These are phyloP conservation scores for Sphagnurus paluster DNA, from an alignment of 1,284 basidiomycete genomes.

Conservation along the genomic window DNA sequence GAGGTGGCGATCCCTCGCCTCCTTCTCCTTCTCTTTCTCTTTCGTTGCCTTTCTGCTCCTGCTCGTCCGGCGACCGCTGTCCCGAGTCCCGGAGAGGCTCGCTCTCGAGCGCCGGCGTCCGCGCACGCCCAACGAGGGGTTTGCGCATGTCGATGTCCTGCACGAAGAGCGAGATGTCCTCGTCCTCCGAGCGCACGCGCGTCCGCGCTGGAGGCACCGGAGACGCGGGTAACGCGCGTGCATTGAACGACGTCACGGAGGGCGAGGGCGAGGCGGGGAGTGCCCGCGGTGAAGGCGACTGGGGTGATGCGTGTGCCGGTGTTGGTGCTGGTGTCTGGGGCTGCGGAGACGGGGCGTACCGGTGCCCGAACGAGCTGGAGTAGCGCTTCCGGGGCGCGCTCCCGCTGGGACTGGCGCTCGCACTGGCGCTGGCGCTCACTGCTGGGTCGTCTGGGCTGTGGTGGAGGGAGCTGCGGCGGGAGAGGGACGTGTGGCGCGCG, in stretches of 20 bases:
- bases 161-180: constrained; percentile 74
- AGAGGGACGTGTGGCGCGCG: constrained; percentile 8
- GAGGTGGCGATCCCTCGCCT: not conserved
- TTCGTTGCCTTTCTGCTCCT: constrained; percentile 9
- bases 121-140: constrained; percentile 50
- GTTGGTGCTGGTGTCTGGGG: not conserved
- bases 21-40: constrained; percentile 9
- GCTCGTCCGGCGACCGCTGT: too few relatives aligned
- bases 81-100: too few relatives aligned
- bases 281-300: not conserved
- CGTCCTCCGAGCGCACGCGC: constrained; percentile 55
- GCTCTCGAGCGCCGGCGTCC: constrained; percentile 27
- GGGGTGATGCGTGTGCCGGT: too few relatives aligned
- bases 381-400: constrained; percentile 48
- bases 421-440: constrained; percentile 6
- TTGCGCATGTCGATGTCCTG: constrained; percentile 70
- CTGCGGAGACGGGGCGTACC: constrained; percentile 46
- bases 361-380: constrained; percentile 73
- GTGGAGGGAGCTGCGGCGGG: constrained; percentile 4
- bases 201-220: not conserved
- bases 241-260: constrained; percentile 1
- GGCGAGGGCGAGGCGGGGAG: not conserved
- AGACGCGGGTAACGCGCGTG: constrained; percentile 6
- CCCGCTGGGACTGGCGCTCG: constrained; percentile 2
- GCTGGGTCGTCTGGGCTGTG: constrained; percentile 10